These are phyloP conservation scores for Tylopilus orsonianus DNA, from an alignment of 1,284 basidiomycete species.

Conservation along the genomic window DNA sequence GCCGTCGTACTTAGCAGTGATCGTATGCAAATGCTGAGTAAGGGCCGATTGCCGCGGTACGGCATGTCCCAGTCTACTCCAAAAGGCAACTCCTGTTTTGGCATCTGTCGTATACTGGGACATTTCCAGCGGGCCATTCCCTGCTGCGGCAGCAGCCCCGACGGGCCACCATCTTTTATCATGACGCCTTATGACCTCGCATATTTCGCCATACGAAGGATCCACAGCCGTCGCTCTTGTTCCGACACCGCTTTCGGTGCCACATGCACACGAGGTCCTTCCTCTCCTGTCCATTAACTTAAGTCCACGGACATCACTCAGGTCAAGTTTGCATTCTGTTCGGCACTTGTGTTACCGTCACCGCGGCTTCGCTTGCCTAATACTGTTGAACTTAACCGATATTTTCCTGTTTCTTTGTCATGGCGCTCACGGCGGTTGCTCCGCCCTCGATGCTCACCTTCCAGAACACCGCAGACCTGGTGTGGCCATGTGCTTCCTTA, in stretches of 20 bases:
- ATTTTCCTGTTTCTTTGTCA: slow-evolving; percentile 37
- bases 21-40: slow-evolving; percentile 8
- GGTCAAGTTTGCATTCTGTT: slow-evolving; percentile 30
- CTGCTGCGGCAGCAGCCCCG: slow-evolving; percentile 10
- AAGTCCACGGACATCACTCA: slow-evolving; percentile 39
- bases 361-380: slow-evolving; percentile 40
- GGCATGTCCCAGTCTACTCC: slow-evolving; percentile 23
- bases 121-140: background rate
- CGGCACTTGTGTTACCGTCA: slow-evolving; percentile 38
- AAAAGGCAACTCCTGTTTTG: slow-evolving; percentile 32
- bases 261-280: slow-evolving; percentile 39
- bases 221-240: slow-evolving; percentile 18
- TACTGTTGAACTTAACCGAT: slow-evolving; percentile 32
- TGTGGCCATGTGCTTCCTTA: slow-evolving; percentile 12
- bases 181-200: slow-evolving; percentile 9
- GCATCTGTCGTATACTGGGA: slow-evolving; percentile 22
- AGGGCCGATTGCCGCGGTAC: slow-evolving; percentile 31
- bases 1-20: background rate
- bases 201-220: slow-evolving; percentile 20
- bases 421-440: slow-evolving; percentile 22
- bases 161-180: slow-evolving; percentile 16
- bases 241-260: slow-evolving; percentile 35
- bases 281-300: slow-evolving; percentile 39
- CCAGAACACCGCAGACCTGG: slow-evolving; percentile 23
- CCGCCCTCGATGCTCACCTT: slow-evolving; percentile 28